These are phyloP conservation scores for Massarina eburnea DNA, from an alignment of 2,329 filamentous ascomycete species.

Conservation along the genomic window DNA sequence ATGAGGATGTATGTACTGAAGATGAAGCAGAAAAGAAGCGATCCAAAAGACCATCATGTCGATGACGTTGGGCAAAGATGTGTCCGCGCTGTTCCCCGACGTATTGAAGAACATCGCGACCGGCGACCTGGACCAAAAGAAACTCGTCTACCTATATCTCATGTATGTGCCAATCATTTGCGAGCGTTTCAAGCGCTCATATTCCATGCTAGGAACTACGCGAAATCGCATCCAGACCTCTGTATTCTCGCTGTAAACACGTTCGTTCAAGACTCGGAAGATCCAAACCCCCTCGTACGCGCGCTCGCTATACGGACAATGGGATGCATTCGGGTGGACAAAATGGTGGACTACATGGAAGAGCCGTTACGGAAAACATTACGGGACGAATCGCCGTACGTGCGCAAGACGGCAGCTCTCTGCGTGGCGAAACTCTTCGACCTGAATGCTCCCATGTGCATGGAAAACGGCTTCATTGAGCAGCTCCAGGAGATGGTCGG, in stretches of 20 bases:
- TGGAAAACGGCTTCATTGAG: slow-evolving; percentile 96
- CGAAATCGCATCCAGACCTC: slow-evolving; percentile 96
- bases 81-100: slow-evolving; percentile 94
- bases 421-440: slow-evolving; percentile 98
- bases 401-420: slow-evolving; percentile 95
- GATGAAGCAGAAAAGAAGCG: slow-evolving; percentile 74
- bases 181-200: slow-evolving; percentile 8
- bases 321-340: slow-evolving; percentile 97
- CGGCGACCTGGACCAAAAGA: slow-evolving; percentile 93
- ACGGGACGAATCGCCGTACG: slow-evolving; percentile 95
- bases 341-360: slow-evolving; percentile 99
- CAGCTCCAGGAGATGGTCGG: slow-evolving; percentile 93
- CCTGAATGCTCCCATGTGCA: slow-evolving; percentile 85
- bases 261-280: slow-evolving; percentile 98
- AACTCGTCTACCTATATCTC: slow-evolving; percentile 96
- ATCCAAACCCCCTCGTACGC: slow-evolving; percentile 93
- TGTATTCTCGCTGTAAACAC: slow-evolving; percentile 99
- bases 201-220: slow-evolving; percentile 76
- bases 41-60: slow-evolving; percentile 99
- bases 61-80: slow-evolving; percentile 98
- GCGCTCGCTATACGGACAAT: slow-evolving; percentile 96
- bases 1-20: slow-evolving; percentile 34
- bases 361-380: slow-evolving; percentile 94
- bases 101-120: slow-evolving; percentile 99
- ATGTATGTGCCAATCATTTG: slow-evolving; percentile 62